These are phyloP conservation scores for Agaricus blazei DNA, from an alignment of 768 basidiomycete genomes.

Conservation along the genomic window DNA sequence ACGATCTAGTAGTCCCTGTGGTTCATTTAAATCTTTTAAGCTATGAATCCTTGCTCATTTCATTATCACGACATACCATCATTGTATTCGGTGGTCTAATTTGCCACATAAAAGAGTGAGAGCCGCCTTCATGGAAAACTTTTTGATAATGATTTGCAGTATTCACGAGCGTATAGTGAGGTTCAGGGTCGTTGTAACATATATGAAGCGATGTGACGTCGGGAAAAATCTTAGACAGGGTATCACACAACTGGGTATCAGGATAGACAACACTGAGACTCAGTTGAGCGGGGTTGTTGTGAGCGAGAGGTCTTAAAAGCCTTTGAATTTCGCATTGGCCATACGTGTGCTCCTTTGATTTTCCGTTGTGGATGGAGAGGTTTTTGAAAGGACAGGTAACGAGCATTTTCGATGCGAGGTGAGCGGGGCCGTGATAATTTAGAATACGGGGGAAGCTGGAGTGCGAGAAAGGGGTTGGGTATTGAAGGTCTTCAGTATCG, in stretches of 20 bases:
- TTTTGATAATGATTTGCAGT: neutral
- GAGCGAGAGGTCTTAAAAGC: slow-evolving; percentile 1
- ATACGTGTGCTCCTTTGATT: slow-evolving; percentile 2
- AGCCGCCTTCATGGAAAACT: neutral
- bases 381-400: neutral
- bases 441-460: slow-evolving; percentile 1
- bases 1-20: slow-evolving; percentile 5
- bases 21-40: neutral
- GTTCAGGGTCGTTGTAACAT: slow-evolving; percentile 4
- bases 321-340: neutral
- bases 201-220: slow-evolving; percentile 1
- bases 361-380: slow-evolving; percentile 6
- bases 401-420: slow-evolving; percentile 1
- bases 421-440: slow-evolving; percentile 2
- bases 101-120: neutral
- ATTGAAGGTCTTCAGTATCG: slow-evolving; percentile 5
- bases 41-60: neutral
- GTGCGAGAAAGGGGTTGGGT: slow-evolving; percentile 2
- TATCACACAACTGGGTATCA: slow-evolving; percentile 1
- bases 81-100: slow-evolving; percentile 1
- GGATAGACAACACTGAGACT: slow-evolving; percentile 5
- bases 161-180: neutral
- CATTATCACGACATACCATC: neutral
- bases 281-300: neutral
- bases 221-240: neutral